Base-by-base conservation (phyloP, 345 rosid genomes). In the Rhodamnia rubescens region DNA sequence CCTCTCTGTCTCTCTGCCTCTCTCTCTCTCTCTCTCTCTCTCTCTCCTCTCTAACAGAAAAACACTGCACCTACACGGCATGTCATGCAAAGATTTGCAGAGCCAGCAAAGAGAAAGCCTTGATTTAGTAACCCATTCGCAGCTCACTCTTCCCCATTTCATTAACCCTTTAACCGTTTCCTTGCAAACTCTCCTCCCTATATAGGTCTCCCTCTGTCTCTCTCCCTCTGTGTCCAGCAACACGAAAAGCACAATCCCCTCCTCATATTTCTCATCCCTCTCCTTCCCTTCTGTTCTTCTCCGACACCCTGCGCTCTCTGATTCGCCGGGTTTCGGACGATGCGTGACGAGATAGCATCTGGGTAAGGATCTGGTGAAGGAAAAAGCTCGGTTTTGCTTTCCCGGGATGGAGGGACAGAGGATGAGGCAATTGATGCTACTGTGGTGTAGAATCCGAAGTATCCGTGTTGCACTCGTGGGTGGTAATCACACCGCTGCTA, bases 401-500 rank as follows among this genome's bases (percentile, higher is more conserved):
- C 47, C 47, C 82, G 0, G 15, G 82, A 92, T 92, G 94, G 93
- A 89, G 86, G 56, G 82, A 24, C 86, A 90, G 90, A 89, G 95
- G 85, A 87, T 85, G 64, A 90, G 52, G 86, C 86, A 85, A 83
- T 85, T 92, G 94, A 84, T 92, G 85, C 84, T 88, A 81, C 88
- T 92, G 49, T 88, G 90, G 90, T 87, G 89, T 86, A 84, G 92
- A 88, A 81, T 82, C 55, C 89, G 32, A 92, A 87, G 57, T 84
- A 86, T 61, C n/a, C 88, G 91, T 82, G 91, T 88, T 42, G 88
- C 90, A 59, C 94, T 93, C 83, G 90, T 91, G 93, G 95, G 94
- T 91, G 94, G 94, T 57, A 93, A 93, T 87, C 94, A 93, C 88
- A 93, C 94, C 80, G 93, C 95, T 78, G 87, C 92, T 83, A 92